Evolutionary conservation across 1,284 basidiomycete species (phyloP).

Genomic region (Pascua sp.): DNA sequence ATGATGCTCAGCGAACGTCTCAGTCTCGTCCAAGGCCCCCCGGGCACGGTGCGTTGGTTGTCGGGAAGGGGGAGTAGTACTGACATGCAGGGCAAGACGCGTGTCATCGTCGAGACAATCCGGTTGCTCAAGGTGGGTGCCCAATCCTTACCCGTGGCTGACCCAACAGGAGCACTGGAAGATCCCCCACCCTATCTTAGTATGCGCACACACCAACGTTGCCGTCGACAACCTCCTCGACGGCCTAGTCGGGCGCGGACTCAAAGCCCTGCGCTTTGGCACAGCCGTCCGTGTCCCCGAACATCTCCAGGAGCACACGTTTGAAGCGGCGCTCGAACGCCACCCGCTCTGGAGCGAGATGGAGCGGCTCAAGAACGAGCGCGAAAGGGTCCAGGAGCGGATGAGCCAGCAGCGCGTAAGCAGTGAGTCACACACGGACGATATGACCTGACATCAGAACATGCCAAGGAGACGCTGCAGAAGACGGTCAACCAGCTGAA

Average conservation of each 20-base stretch:
- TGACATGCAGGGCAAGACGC: slow-evolving; percentile 74
- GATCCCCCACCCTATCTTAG: slow-evolving; percentile 76
- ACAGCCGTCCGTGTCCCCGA: slow-evolving; percentile 61
- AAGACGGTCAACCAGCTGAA: slow-evolving; percentile 54
- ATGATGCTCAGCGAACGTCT: slow-evolving; percentile 76
- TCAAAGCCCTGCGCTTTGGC: slow-evolving; percentile 75
- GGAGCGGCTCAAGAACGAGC: slow-evolving; percentile 55
- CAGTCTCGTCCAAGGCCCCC: slow-evolving; percentile 73
- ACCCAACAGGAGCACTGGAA: slow-evolving; percentile 59
- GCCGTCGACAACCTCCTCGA: slow-evolving; percentile 91
- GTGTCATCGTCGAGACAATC: slow-evolving; percentile 81
- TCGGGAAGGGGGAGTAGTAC: slow-evolving; percentile 48
- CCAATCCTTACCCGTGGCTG: background rate
- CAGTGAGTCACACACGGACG: background rate
- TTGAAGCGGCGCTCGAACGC: slow-evolving; percentile 63
- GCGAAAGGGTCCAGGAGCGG: slow-evolving; percentile 55
- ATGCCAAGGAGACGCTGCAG: slow-evolving; percentile 30
- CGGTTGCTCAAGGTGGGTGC: slow-evolving; percentile 68
- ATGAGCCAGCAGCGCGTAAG: slow-evolving; percentile 37
- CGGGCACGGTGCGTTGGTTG: too few relatives aligned
- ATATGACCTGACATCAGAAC: slow-evolving; percentile 3
- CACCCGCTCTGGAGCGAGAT: slow-evolving; percentile 60
- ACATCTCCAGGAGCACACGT: slow-evolving; percentile 59
- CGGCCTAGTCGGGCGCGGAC: slow-evolving; percentile 56
- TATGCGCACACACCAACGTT: slow-evolving; percentile 89